Percentiles rank a stretch among this genome's conserved stretches.
These are phyloP conservation scores for Epichloe amarillans DNA, from an alignment of 2,329 filamentous ascomycete species.

Conservation along the genomic window DNA sequence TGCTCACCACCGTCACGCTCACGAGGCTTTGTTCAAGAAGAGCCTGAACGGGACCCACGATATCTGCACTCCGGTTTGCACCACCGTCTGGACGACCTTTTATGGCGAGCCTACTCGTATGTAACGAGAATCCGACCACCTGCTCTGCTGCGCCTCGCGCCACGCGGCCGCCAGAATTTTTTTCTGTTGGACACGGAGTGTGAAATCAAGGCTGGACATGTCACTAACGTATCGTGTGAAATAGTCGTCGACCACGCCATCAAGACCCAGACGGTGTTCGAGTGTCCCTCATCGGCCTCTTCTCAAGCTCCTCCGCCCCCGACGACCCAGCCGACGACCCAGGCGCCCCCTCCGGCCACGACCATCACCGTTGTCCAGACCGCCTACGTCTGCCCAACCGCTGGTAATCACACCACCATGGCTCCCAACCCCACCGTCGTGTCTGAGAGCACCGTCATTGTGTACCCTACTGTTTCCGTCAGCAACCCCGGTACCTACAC, in stretches of 20 bases:
- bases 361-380: slow-evolving; percentile 44
- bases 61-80: slow-evolving; percentile 50
- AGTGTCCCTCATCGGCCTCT: slow-evolving; percentile 6
- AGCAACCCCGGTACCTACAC: slow-evolving; percentile 62
- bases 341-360: slow-evolving; percentile 8
- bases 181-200: too few species aligned
- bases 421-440: slow-evolving; percentile 52
- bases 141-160: too few species aligned
- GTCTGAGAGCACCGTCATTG: slow-evolving; percentile 38
- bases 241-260: slow-evolving; percentile 24
- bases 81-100: slow-evolving; percentile 52
- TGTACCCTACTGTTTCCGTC: slow-evolving; percentile 21
- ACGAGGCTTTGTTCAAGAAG: slow-evolving; percentile 48
- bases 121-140: slow-evolving; percentile 14
- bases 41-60: slow-evolving; percentile 26
- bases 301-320: slow-evolving; percentile 1
- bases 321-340: slow-evolving; percentile 2
- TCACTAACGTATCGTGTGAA: background rate
- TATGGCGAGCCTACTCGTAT: slow-evolving; percentile 49
- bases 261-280: slow-evolving; percentile 12
- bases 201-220: too few species aligned
- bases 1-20: slow-evolving; percentile 47
- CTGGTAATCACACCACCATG: slow-evolving; percentile 69
- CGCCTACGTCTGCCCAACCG: slow-evolving; percentile 57
- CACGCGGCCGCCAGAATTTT: too few species aligned